Conservation (phyloP, 164 flowering plant species). For the Piper betle region DNA sequence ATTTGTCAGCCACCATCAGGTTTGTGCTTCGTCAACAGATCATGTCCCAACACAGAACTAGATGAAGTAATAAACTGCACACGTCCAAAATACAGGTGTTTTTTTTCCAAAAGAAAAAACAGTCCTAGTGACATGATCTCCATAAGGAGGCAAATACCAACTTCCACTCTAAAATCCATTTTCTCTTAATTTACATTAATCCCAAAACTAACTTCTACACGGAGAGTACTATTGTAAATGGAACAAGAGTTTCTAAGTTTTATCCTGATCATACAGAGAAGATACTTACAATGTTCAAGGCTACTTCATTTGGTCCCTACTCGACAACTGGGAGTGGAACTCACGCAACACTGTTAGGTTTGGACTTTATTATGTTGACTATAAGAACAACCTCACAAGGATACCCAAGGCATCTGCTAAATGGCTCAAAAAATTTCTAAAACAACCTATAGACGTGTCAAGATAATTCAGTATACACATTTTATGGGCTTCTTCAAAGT, state of each 20-base stretch:
- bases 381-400: conserved; percentile 77
- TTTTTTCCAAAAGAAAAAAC: no score
- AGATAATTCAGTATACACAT: no score
- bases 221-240: no score
- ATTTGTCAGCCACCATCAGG: conserved; percentile 77
- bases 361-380: conserved; percentile 79
- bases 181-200: no score
- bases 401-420: conserved; percentile 65
- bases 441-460: background rate
- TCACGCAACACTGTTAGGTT: conserved; percentile 66
- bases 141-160: no score
- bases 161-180: no score
- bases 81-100: no score
- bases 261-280: conserved; percentile 36
- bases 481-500: no score
- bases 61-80: no score
- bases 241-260: background rate
- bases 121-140: no score
- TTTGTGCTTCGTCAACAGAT: conserved; percentile 2
- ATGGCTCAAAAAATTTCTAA: conserved; percentile 52
- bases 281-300: conserved; percentile 64
- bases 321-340: conserved; percentile 98
- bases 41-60: no score
- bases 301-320: conserved; percentile 84
- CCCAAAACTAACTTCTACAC: no score